A percentile compares a stretch with the other conserved stretches of the same genome.
Conservation (phyloP, 2,329 filamentous ascomycete species). For the Penicillium sp. region DNA sequence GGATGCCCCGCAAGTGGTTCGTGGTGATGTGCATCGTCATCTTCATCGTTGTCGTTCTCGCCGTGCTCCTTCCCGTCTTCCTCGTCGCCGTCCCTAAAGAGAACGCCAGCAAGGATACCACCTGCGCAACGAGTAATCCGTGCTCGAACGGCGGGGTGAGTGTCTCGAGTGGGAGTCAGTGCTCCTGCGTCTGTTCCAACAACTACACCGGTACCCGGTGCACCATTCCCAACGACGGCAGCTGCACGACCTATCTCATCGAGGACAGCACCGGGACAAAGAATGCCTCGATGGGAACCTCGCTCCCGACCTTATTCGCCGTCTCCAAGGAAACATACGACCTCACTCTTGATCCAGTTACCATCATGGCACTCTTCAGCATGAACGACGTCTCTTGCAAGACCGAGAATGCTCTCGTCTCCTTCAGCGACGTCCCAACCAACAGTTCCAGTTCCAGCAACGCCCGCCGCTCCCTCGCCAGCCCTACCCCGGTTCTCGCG, state of each 20-base stretch:
- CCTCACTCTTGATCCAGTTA: constrained; percentile 69
- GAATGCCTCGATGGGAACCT: constrained; percentile 78
- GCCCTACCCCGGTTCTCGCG: constrained; percentile 16
- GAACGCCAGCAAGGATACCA: constrained; percentile 36
- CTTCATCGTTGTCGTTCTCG: constrained; percentile 73
- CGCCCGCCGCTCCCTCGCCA: constrained; percentile 24
- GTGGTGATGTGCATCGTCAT: constrained; percentile 66
- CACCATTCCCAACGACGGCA: constrained; percentile 49
- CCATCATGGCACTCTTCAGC: constrained; percentile 76
- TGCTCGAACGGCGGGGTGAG: constrained; percentile 83
- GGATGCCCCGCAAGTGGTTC: constrained; percentile 78
- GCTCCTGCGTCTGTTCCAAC: constrained; percentile 85
- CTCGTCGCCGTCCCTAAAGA: constrained; percentile 61
- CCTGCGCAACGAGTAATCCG: constrained; percentile 61
- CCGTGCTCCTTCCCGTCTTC: constrained; percentile 74
- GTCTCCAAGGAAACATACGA: constrained; percentile 69
- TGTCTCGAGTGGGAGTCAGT: constrained; percentile 66
- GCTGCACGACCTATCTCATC: constrained; percentile 56
- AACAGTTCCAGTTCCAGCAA: constrained; percentile 25
- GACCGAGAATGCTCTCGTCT: constrained; percentile 83
- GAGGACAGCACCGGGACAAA: constrained; percentile 41
- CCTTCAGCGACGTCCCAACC: constrained; percentile 64
- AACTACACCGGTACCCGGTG: constrained; percentile 74
- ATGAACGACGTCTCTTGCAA: constrained; percentile 74
- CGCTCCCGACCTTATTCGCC: constrained; percentile 72